These are phyloP conservation scores for Ceratocystis variospora DNA, from an alignment of 2,329 filamentous ascomycete species.

Conservation along the genomic window DNA sequence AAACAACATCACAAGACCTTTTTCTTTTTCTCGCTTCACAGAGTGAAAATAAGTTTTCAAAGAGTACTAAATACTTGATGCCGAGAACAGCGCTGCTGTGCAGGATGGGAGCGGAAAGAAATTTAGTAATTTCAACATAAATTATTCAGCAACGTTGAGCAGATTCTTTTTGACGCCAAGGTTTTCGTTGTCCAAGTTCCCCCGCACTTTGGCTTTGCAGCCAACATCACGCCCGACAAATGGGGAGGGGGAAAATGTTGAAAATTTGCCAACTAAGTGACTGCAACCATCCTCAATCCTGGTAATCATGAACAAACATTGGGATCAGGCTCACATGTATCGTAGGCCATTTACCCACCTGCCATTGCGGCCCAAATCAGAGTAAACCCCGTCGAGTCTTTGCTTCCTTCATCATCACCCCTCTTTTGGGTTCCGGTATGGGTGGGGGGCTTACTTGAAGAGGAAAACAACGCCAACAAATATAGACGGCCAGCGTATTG, in stretches of 20 bases:
- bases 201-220: not conserved
- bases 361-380: slow-evolving; percentile 6
- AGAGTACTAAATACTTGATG: not conserved
- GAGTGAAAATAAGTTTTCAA: no score
- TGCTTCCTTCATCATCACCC: slow-evolving; percentile 1
- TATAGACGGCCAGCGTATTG: not conserved
- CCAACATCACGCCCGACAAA: not conserved
- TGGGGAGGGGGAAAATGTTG: not conserved
- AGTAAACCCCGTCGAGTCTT: not conserved
- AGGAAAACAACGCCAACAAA: not conserved
- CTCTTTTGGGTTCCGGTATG: slow-evolving; percentile 9
- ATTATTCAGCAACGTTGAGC: not conserved
- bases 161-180: slow-evolving; percentile 1
- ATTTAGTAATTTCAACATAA: not conserved
- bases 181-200: not conserved
- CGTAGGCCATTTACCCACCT: not conserved
- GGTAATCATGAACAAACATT: not conserved
- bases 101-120: not conserved
- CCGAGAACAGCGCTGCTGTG: not conserved
- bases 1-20: not conserved
- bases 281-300: not conserved
- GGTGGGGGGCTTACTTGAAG: not conserved
- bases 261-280: not conserved
- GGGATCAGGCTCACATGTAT: not conserved
- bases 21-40: not conserved